Percentiles rank a stretch among this genome's conserved stretches.
phyloP scores from a whole-genome alignment of 345 rosid genomes.

The Corchorus olitorius region DNA sequence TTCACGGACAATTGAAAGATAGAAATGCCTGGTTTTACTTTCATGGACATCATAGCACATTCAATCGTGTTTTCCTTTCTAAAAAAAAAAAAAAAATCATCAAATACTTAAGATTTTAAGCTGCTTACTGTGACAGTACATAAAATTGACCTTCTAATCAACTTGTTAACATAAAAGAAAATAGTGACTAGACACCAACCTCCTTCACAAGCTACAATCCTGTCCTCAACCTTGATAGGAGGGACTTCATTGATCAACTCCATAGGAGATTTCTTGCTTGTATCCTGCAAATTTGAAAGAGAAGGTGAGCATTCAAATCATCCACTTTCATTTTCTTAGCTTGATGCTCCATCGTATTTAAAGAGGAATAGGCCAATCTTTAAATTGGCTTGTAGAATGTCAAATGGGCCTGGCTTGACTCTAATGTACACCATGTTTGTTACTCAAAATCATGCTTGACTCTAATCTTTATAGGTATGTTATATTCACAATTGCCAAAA shows the following conservation, averaged over 20 bases:
- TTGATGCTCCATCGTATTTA: neutral
- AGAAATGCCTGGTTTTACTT: neutral
- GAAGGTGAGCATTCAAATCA: neutral
- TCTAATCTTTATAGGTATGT: neutral
- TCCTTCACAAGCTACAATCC: conserved; percentile 98
- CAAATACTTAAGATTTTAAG: neutral
- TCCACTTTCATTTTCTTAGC: neutral
- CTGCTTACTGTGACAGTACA: neutral
- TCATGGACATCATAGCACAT: neutral
- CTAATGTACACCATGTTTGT: neutral
- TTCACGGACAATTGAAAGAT: neutral
- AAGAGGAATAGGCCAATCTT: neutral
- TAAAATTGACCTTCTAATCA: neutral
- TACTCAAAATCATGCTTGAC: neutral
- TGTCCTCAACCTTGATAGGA: conserved; percentile 90
- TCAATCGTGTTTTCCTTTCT: neutral
- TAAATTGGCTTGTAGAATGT: neutral
- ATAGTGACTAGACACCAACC: conserved; percentile 45
- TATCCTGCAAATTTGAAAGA: conserved; percentile 46
- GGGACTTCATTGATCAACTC: conserved; percentile 97
- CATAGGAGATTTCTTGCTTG: conserved; percentile 95
- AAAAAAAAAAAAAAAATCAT: neutral
- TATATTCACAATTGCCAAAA: neutral
- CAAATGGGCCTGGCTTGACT: neutral
- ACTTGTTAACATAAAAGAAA: neutral